A percentile compares a stretch with the other conserved stretches of the same genome.
phyloP scores from a whole-genome alignment of 331 rosid genomes.

The Acacia concinna region DNA sequence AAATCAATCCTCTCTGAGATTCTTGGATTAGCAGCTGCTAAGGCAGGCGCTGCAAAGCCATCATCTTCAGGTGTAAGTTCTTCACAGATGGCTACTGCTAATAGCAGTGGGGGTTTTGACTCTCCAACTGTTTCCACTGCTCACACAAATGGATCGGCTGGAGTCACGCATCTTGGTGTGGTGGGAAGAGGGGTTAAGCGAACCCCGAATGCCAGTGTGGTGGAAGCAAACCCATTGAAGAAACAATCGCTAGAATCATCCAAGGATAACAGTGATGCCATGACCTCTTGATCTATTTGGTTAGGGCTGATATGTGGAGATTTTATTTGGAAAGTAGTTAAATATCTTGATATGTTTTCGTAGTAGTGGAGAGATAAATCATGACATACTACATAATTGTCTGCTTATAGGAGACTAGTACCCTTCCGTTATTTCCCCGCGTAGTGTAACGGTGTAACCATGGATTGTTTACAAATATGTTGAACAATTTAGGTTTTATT shows the following conservation, averaged over 20 bases:
- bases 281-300: slow-evolving; percentile 40
- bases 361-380: slow-evolving; percentile 24
- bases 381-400: slow-evolving; percentile 18
- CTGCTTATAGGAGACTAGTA: slow-evolving; percentile 4
- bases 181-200: slow-evolving; percentile 98
- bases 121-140: slow-evolving; percentile 87
- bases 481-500: not conserved
- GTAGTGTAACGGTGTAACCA: not conserved
- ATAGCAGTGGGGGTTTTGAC: slow-evolving; percentile 66
- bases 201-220: slow-evolving; percentile 42
- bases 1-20: slow-evolving; percentile 75
- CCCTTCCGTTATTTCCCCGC: slow-evolving; percentile 13
- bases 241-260: slow-evolving; percentile 64
- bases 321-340: slow-evolving; percentile 27
- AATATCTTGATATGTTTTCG: slow-evolving; percentile 12
- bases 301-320: slow-evolving; percentile 23
- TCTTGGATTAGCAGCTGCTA: slow-evolving; percentile 63
- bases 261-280: slow-evolving; percentile 59
- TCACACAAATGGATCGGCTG: slow-evolving; percentile 71
- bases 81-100: slow-evolving; percentile 62
- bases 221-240: slow-evolving; percentile 55
- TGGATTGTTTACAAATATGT: not conserved
- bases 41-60: slow-evolving; percentile 47
- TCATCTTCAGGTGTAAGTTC: slow-evolving; percentile 50
- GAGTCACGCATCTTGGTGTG: slow-evolving; percentile 91